phyloP scores from a whole-genome alignment of 257 asterid genomes.

The Fraxinus cuspidata region DNA sequence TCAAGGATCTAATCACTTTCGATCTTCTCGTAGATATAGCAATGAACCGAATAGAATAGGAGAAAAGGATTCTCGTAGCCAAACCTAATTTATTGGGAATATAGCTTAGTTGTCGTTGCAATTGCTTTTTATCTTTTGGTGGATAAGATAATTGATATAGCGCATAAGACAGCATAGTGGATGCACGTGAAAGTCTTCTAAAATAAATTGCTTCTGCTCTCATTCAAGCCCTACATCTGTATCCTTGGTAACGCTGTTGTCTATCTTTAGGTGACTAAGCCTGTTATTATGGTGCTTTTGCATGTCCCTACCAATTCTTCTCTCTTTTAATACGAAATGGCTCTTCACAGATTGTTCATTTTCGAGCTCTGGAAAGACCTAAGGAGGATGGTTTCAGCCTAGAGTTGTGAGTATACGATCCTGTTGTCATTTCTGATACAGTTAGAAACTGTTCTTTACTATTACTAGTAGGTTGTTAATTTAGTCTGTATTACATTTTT shows the following conservation, averaged over 20 bases:
- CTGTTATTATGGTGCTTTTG: not conserved
- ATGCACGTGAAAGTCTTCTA: not conserved
- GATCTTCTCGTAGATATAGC: not conserved
- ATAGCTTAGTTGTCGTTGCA: not conserved
- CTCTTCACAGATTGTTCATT: constrained; percentile 75
- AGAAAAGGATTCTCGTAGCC: not conserved
- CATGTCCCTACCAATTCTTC: not conserved
- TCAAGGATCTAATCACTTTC: not conserved
- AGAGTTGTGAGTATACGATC: constrained; percentile 70
- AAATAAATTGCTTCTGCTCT: constrained; percentile 2
- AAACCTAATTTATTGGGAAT: not conserved
- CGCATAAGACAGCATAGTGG: not conserved
- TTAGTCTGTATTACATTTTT: not conserved
- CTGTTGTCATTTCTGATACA: not conserved
- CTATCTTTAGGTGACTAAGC: not conserved
- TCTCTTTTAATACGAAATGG: not conserved
- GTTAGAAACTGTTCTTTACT: constrained; percentile 17
- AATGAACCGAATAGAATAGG: not conserved
- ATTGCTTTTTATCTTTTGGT: constrained; percentile 4
- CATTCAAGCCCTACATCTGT: not conserved
- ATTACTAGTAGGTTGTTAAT: constrained; percentile 24
- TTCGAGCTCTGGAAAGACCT: constrained; percentile 85
- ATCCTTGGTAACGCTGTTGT: constrained; percentile 1
- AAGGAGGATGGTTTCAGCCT: constrained; percentile 91
- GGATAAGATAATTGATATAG: not conserved